phyloP scores from a whole-genome alignment of 208 protist genomes.

The Trypanosoma grayi region DNA sequence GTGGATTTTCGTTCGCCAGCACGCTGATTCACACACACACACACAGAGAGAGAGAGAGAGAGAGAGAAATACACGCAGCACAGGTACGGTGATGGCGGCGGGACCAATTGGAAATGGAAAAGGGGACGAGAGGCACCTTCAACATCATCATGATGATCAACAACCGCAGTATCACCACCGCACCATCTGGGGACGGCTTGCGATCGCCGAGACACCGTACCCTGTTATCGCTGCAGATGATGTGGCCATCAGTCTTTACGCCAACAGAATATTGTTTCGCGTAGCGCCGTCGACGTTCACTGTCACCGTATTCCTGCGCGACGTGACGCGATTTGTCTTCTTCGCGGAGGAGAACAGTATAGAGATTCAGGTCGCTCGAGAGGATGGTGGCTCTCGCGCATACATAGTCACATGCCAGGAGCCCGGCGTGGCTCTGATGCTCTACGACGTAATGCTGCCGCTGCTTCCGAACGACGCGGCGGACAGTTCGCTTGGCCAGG shows the following conservation, averaged over 20 bases:
- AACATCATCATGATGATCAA: not conserved
- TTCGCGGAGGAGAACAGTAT: conserved; percentile 14
- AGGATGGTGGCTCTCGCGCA: conserved; percentile 12
- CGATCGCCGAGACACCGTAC: conserved; percentile 44
- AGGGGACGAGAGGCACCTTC: not conserved
- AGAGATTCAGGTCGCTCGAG: conserved; percentile 30
- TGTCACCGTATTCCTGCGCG: conserved; percentile 31
- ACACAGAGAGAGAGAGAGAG: too few relatives aligned
- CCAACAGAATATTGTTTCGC: conserved; percentile 37
- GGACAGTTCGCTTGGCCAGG: not conserved
- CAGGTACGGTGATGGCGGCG: too few relatives aligned
- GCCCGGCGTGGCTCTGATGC: not conserved
- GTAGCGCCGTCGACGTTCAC: conserved; percentile 52
- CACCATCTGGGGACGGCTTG: conserved; percentile 43
- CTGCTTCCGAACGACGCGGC: conserved; percentile 9
- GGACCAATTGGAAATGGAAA: not conserved
- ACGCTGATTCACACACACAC: too few relatives aligned
- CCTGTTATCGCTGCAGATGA: conserved; percentile 36
- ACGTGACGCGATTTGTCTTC: conserved; percentile 24
- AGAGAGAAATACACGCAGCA: too few relatives aligned
- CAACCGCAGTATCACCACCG: conserved; percentile 14
- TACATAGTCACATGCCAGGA: conserved; percentile 22
- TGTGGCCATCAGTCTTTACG: conserved; percentile 39
- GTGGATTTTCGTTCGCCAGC: too few relatives aligned
- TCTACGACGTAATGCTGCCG: conserved; percentile 25